A percentile compares a stretch with the other conserved stretches of the same genome.
Evolutionary conservation across 2,329 filamentous ascomycete species (phyloP).

Genomic region (Clathrospora elynae): DNA sequence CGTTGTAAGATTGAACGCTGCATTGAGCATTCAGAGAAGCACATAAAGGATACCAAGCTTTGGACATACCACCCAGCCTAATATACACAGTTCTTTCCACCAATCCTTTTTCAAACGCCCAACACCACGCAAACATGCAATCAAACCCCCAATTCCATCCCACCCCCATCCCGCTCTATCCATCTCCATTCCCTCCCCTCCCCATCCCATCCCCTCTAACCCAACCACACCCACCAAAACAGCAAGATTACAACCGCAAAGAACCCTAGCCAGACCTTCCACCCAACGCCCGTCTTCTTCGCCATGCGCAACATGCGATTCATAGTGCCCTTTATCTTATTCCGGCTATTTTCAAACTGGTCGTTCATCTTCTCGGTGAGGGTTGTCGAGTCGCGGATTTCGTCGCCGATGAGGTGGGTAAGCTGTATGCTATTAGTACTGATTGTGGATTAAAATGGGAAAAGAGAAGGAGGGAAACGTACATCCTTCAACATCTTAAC

Average conservation of each 20-base stretch:
- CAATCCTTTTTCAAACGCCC: too few relatives aligned
- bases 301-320: conserved; percentile 97
- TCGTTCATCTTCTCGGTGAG: conserved; percentile 96
- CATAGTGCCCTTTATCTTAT: conserved; percentile 88
- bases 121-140: too few relatives aligned
- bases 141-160: too few relatives aligned
- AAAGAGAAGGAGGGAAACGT: conserved; percentile 47
- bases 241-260: conserved; percentile 80
- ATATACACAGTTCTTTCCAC: too few relatives aligned
- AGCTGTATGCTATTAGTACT: conserved; percentile 66
- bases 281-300: conserved; percentile 88
- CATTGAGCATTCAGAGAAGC: too few relatives aligned
- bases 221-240: conserved; percentile 90
- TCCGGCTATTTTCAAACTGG: conserved; percentile 81
- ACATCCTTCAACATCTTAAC: conserved; percentile 89
- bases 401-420: conserved; percentile 89
- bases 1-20: too few relatives aligned
- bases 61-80: too few relatives aligned
- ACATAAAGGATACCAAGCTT: too few relatives aligned
- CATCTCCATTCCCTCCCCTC: too few relatives aligned
- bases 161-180: too few relatives aligned
- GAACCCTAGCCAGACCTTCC: conserved; percentile 92
- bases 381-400: conserved; percentile 87
- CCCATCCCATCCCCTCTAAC: too few relatives aligned
- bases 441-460: too few relatives aligned